A percentile compares a stretch with the other conserved stretches of the same genome.
phyloP scores from a whole-genome alignment of 1,284 basidiomycete genomes.

The Leucoagaricus sp. region DNA sequence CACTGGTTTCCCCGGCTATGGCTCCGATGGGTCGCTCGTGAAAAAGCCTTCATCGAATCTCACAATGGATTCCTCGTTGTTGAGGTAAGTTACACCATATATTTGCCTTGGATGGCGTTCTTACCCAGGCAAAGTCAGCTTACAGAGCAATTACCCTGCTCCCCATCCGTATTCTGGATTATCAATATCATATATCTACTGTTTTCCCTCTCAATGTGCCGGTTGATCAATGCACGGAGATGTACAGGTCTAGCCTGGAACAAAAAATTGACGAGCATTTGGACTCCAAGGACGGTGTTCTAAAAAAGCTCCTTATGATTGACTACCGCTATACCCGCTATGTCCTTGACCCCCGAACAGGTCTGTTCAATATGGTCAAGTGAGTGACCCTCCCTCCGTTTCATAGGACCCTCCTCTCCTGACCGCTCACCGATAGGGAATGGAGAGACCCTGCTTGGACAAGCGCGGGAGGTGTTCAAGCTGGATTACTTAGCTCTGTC shows the following conservation, averaged over 20 bases:
- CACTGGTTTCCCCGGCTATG: slow-evolving; percentile 94
- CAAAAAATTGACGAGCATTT: slow-evolving; percentile 13
- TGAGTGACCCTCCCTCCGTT: slow-evolving; percentile 36
- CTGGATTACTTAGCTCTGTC: slow-evolving; percentile 57
- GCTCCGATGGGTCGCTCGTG: slow-evolving; percentile 85
- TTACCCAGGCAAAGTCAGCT: slow-evolving; percentile 58
- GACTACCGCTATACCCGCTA: slow-evolving; percentile 93
- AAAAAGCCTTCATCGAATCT: slow-evolving; percentile 81
- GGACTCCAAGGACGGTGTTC: slow-evolving; percentile 30
- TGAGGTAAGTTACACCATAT: slow-evolving; percentile 62
- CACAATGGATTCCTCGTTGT: slow-evolving; percentile 81
- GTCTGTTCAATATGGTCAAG: slow-evolving; percentile 84
- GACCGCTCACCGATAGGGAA: slow-evolving; percentile 54
- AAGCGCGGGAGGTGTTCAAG: slow-evolving; percentile 59
- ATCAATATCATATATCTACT: slow-evolving; percentile 78
- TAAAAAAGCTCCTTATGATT: slow-evolving; percentile 59
- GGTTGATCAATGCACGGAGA: slow-evolving; percentile 22
- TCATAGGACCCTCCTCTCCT: slow-evolving; percentile 10
- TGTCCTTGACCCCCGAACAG: slow-evolving; percentile 82
- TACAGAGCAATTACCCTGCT: slow-evolving; percentile 82
- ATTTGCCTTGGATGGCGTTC: not conserved
- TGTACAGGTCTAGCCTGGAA: slow-evolving; percentile 10
- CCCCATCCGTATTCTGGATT: slow-evolving; percentile 65
- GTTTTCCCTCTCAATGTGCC: slow-evolving; percentile 59
- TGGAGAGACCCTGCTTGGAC: slow-evolving; percentile 91